These are phyloP conservation scores for Hymenochaete sp. DNA, from an alignment of 1,284 basidiomycete genomes.

Conservation along the genomic window DNA sequence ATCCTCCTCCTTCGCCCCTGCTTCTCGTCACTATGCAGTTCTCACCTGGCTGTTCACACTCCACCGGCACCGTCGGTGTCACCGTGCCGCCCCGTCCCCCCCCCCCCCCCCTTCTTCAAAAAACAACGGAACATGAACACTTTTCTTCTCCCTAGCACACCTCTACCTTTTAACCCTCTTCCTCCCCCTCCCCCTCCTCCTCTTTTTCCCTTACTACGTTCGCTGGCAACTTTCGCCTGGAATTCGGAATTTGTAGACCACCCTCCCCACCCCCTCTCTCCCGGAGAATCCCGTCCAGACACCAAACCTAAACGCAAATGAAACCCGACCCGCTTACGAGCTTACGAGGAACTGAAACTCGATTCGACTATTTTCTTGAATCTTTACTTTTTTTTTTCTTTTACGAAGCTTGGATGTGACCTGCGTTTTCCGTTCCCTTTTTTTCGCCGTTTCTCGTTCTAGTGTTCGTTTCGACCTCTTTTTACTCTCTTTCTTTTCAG, in stretches of 20 bases:
- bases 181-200: background rate
- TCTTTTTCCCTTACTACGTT: background rate
- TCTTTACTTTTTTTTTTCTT: no score
- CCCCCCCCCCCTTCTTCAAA: background rate
- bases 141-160: background rate
- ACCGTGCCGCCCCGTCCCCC: background rate
- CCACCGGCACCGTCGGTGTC: background rate
- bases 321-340: background rate
- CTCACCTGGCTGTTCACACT: background rate
- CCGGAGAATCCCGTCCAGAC: background rate
- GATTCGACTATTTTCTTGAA: no score
- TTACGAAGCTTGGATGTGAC: no score
- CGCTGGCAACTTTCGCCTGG: background rate
- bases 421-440: no score
- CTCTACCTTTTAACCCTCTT: background rate
- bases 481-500: no score
- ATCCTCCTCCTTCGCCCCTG: background rate
- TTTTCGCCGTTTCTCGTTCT: no score
- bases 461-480: no score
- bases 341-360: no score
- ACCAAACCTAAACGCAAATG: background rate
- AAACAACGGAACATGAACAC: background rate
- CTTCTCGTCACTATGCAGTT: background rate
- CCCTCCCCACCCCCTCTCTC: background rate
- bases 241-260: background rate